Conservation (phyloP, 768 basidiomycete species). For the Suillus americanus region DNA sequence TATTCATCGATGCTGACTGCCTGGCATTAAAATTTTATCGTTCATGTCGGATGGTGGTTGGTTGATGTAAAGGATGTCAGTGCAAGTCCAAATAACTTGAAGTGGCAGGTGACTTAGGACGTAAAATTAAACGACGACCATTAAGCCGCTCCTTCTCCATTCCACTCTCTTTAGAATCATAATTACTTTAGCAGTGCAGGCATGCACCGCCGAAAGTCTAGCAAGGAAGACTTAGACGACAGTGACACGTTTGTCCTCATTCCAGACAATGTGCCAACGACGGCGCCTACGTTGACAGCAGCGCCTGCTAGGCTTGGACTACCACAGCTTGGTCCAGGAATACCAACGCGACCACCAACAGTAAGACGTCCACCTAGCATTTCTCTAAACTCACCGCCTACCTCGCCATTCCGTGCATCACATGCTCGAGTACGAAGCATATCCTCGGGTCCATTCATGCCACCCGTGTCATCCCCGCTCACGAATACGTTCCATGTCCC, state of each 20-base stretch:
- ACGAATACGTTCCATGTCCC: conserved; percentile 23
- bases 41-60: background rate
- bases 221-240: conserved; percentile 39
- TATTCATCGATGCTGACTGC: too few relatives aligned
- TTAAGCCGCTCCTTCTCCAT: conserved; percentile 3
- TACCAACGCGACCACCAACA: conserved; percentile 16
- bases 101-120: background rate
- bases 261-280: conserved; percentile 3
- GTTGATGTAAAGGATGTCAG: background rate
- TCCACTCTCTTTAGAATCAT: conserved; percentile 1
- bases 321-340: conserved; percentile 26
- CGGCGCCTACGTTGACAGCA: conserved; percentile 9
- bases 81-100: background rate
- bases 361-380: conserved; percentile 25
- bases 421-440: conserved; percentile 35
- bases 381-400: conserved; percentile 25
- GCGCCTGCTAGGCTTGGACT: conserved; percentile 19
- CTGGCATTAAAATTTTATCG: too few relatives aligned
- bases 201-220: conserved; percentile 46
- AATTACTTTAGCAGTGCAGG: background rate
- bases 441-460: conserved; percentile 27
- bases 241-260: background rate
- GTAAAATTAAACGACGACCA: background rate
- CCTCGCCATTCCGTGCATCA: conserved; percentile 33
- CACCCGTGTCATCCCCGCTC: background rate